Evolutionary conservation across 441 rosid genomes (phyloP), one percentile per base, ranked within the genome.

Genomic region (Populus trichocarpa): DNA sequence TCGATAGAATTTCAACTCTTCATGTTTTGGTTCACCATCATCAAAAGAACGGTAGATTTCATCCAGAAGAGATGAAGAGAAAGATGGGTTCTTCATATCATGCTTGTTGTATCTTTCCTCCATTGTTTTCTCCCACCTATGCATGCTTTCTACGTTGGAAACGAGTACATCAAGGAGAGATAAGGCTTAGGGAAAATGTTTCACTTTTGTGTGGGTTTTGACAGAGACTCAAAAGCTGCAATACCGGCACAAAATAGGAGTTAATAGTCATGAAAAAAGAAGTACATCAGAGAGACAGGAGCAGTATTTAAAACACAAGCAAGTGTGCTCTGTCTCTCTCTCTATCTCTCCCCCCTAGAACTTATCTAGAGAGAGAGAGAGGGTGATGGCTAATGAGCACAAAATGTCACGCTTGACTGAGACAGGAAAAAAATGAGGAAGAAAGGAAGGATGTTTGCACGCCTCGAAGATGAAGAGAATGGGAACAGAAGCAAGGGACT

Each of bases 41-140:
- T 88, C 94, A 63, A 91, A 87, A 42, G 98, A 92, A 66, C 96
- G 92, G 89, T 90, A 96, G 80, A 96, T 96, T 86, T 90, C 86
- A 77, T 96, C 99, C 57, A 95, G 97, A 35, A 95, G 92, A 74
- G 84, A 80, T 20, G 99, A 93, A 32, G 99, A 95, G 84, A 93
- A 95, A 77, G 99, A 93, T 38, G 98, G 97, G 89, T 76, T 87
- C 23, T 83, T 73, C 38, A 61, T 75, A 35, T 75, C 81, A 0
- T 42, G 79, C 73, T 61, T 77, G 57, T 75, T 73, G 57, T 83
- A 65, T 32, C 78, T 83, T 35, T 80, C 87, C 67, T 82, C 81
- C 23, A 79, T 28, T 28, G 78, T 42, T 79, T 80, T 84, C 82
- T 86, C 86, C 76, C 79, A 74, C 79, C 74, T 83, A 46, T 80